Conservation (phyloP, 805 yeast species). For the Scheffersomyces coipomensis region DNA sequence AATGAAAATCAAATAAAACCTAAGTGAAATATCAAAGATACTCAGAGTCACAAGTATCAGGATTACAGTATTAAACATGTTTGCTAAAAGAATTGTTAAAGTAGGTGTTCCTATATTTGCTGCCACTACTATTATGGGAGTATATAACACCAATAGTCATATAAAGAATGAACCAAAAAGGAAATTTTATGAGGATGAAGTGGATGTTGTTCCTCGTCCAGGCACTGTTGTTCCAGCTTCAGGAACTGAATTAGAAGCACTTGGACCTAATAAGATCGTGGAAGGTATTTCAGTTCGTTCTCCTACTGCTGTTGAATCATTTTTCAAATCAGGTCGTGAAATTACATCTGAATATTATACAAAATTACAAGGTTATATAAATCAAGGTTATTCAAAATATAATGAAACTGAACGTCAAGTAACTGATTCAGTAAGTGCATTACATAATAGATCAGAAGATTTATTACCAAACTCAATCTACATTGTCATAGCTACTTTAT, state of each 20-base stretch:
- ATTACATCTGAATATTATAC: constrained; percentile 29
- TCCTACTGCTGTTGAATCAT: constrained; percentile 45
- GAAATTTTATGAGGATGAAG: constrained; percentile 51
- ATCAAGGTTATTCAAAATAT: constrained; percentile 49
- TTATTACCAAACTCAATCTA: constrained; percentile 71
- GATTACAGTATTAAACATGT: background rate
- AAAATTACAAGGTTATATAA: constrained; percentile 30
- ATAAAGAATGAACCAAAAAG: constrained; percentile 25
- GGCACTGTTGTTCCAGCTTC: constrained; percentile 48
- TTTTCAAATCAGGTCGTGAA: constrained; percentile 49
- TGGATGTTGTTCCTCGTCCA: constrained; percentile 45
- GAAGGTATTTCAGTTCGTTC: constrained; percentile 60
- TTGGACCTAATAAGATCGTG: constrained; percentile 48
- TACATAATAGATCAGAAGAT: constrained; percentile 67
- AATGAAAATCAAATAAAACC: background rate
- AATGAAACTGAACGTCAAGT: constrained; percentile 62
- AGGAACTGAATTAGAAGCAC: constrained; percentile 36
- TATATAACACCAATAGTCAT: background rate
- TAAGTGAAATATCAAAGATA: background rate
- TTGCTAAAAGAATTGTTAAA: background rate
- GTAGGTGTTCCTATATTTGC: constrained; percentile 1
- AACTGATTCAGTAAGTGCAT: constrained; percentile 57
- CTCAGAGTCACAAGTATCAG: too few relatives aligned
- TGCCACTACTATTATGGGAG: background rate
- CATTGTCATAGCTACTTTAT: constrained; percentile 62